A percentile compares a stretch with the other conserved stretches of the same genome.
Conservation (phyloP, 169 alveolate species). For the Cryptosporidium sp. region DNA sequence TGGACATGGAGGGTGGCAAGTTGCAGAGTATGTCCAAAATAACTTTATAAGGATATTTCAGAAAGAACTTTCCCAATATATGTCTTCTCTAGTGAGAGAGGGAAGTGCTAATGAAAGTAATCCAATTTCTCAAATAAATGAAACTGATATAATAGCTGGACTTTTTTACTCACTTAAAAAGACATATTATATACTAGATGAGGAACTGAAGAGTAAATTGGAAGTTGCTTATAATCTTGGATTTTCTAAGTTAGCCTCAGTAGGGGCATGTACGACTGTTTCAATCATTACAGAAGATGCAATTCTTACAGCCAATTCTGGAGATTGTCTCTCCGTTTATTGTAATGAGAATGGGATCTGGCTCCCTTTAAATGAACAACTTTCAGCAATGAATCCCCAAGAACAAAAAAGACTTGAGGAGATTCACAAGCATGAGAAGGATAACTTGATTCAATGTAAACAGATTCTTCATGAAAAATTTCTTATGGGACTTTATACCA, state of each 20-base stretch:
- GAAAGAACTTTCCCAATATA: slow-evolving; percentile 9
- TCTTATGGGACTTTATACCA: slow-evolving; percentile 26
- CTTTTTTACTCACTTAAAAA: slow-evolving; percentile 24
- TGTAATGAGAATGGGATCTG: slow-evolving; percentile 56
- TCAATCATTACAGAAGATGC: slow-evolving; percentile 60
- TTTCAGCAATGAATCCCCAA: slow-evolving; percentile 70
- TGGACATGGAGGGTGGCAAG: slow-evolving; percentile 76
- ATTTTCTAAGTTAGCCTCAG: slow-evolving; percentile 60
- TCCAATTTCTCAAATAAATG: not conserved
- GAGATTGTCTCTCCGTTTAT: slow-evolving; percentile 54
- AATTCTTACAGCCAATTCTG: slow-evolving; percentile 66
- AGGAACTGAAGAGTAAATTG: slow-evolving; percentile 31
- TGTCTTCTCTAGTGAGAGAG: not conserved
- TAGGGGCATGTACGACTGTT: slow-evolving; percentile 61
- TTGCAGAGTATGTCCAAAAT: slow-evolving; percentile 68
- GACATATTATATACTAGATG: slow-evolving; percentile 35
- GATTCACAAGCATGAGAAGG: slow-evolving; percentile 49
- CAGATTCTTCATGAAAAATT: slow-evolving; percentile 26
- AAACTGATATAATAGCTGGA: slow-evolving; percentile 31
- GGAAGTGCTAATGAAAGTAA: not conserved
- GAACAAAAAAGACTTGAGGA: slow-evolving; percentile 72
- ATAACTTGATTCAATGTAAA: slow-evolving; percentile 48
- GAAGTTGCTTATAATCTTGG: slow-evolving; percentile 61
- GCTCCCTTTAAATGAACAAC: slow-evolving; percentile 71
- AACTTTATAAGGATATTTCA: slow-evolving; percentile 39